These are phyloP conservation scores for Kuraishia ogatae DNA, from an alignment of 805 yeast genomes.

Conservation along the genomic window DNA sequence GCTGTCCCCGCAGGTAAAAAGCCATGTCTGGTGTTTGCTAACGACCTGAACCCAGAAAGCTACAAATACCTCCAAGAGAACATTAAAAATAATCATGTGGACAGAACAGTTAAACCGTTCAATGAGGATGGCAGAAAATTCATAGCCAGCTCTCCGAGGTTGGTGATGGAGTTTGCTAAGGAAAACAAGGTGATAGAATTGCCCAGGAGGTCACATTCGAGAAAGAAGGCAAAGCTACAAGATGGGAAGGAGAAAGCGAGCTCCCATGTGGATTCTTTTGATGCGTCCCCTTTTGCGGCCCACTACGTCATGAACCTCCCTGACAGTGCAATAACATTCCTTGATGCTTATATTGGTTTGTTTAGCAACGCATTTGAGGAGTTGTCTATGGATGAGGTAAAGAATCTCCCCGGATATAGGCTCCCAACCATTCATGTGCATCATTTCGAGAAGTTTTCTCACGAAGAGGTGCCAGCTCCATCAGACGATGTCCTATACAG, in stretches of 20 bases:
- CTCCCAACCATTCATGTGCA: conserved; percentile 80
- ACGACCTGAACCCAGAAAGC: conserved; percentile 88
- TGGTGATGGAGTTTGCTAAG: conserved; percentile 38
- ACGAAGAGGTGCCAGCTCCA: conserved; percentile 60
- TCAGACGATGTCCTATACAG: conserved; percentile 53
- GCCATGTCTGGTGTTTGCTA: conserved; percentile 73
- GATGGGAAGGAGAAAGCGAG: conserved; percentile 6
- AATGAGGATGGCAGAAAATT: conserved; percentile 81
- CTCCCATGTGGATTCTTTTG: conserved; percentile 11
- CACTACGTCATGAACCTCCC: conserved; percentile 96
- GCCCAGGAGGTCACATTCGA: conserved; percentile 16
- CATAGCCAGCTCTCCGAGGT: conserved; percentile 49
- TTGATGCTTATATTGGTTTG: conserved; percentile 71
- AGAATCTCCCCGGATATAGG: conserved; percentile 34
- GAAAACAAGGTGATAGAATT: conserved; percentile 27
- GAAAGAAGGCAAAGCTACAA: conserved; percentile 21
- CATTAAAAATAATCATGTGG: conserved; percentile 54
- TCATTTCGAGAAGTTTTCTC: conserved; percentile 86
- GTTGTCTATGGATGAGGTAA: conserved; percentile 25
- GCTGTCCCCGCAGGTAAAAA: conserved; percentile 93
- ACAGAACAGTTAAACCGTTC: conserved; percentile 46
- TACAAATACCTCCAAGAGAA: conserved; percentile 63
- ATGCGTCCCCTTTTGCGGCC: conserved; percentile 45
- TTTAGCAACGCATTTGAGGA: conserved; percentile 34
- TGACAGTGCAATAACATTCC: conserved; percentile 79